Evolutionary conservation across 257 asterid species (phyloP), one percentile per base, ranked within the genome.

Genomic region (Gentiana straminea): DNA sequence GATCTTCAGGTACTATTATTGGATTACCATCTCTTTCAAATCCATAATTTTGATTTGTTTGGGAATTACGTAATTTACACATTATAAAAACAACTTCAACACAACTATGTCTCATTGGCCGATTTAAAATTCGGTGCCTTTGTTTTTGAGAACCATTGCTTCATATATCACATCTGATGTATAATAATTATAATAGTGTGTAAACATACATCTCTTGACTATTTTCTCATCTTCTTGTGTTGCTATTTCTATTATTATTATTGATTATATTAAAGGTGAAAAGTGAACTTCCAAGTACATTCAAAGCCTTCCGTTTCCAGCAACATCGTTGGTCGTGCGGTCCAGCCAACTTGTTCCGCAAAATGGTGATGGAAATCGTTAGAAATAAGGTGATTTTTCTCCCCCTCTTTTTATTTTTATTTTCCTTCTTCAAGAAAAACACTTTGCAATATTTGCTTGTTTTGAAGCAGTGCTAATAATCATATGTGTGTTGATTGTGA

Each of bases 241-340:
- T 24, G 24, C 24, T 24, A 24, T 24, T 24, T 24, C 24, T 24
- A 24, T 24, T 24, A 24, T 24, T 24, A 24, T 38, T 62, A 11
- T 39, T 61, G 12, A 34, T 33, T 48, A 33, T 4, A 15, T 8
- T 11, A 10, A 6, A 57, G 61, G 61, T 57, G 68, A 82, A 84
- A 68, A 90, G 98, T 64, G 96, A 90, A 49, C 96, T 86, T 64
- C 98, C 96, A 0, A 91, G 98, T 72, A 87, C 98, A 33, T 87
- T 91, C 60, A 91, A 87, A 60, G 98, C 98, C 49, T 91, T 84
- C 67, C 81, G 98, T 13, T 91, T 76, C 70, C 98, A 91, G 81
- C 98, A 91, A 68, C 96, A 91, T 58, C 73, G 98, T 6, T 91
- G 98, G 98, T 91, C 96, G 3, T 91, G 98, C 54, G 98, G 98